A percentile compares a stretch with the other conserved stretches of the same genome.
These are phyloP conservation scores for Mycena floridula DNA, from an alignment of 768 basidiomycete species.

Conservation along the genomic window DNA sequence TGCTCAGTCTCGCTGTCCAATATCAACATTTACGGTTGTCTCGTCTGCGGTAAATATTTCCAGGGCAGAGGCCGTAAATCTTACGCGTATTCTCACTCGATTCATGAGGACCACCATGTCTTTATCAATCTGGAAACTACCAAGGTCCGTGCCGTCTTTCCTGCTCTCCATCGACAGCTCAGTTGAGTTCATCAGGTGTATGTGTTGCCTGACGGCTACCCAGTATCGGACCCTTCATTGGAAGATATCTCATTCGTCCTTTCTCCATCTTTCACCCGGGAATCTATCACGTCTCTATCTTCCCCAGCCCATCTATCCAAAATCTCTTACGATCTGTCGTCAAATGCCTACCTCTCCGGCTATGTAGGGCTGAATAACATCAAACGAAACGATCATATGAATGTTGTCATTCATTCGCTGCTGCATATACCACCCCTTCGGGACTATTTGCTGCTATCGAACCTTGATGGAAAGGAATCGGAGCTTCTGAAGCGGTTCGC, in stretches of 20 bases:
- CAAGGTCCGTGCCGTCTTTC: constrained; percentile 52
- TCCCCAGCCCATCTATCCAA: constrained; percentile 55
- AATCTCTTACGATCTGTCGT: constrained; percentile 79
- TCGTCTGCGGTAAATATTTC: constrained; percentile 98
- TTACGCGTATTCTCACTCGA: constrained; percentile 94
- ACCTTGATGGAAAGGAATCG: constrained; percentile 66
- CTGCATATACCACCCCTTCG: constrained; percentile 88
- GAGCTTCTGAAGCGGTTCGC: constrained; percentile 89
- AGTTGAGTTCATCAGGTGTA: constrained; percentile 64
- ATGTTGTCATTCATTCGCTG: constrained; percentile 91
- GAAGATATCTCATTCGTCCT: constrained; percentile 93
- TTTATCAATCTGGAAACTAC: constrained; percentile 94
- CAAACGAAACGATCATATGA: constrained; percentile 95
- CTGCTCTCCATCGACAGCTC: constrained; percentile 10
- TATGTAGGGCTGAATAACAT: constrained; percentile 98
- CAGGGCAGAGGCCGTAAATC: constrained; percentile 93
- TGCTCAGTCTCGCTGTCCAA: constrained; percentile 96
- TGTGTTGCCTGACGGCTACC: constrained; percentile 95
- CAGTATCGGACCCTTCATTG: constrained; percentile 91
- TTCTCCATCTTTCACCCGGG: constrained; percentile 75
- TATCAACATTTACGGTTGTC: constrained; percentile 96
- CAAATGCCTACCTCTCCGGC: constrained; percentile 82
- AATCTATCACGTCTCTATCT: constrained; percentile 48
- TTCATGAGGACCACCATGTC: constrained; percentile 97
- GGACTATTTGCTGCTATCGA: constrained; percentile 77